Conservation (phyloP, 345 rosid genomes). For the Mercurialis annua region DNA sequence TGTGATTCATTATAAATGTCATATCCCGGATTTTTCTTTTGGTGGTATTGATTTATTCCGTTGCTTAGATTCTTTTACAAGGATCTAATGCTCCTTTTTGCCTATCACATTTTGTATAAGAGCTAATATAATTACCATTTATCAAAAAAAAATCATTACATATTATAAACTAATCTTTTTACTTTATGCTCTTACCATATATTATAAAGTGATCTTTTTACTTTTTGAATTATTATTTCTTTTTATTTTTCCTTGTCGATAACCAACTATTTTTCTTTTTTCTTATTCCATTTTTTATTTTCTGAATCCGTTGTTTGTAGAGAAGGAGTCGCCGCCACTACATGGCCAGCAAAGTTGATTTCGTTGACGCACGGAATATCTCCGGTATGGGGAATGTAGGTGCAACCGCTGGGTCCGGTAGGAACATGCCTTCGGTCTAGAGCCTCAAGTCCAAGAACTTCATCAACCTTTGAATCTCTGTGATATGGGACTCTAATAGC, state of each 20-base stretch:
- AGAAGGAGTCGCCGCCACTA: background rate
- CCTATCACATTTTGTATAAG: no score
- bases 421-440: background rate
- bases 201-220: no score
- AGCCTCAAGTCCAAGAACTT: background rate
- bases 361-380: background rate
- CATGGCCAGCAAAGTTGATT: background rate
- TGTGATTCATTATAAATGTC: no score
- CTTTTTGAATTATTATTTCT: no score
- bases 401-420: background rate
- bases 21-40: no score
- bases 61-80: no score
- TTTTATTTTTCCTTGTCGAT: background rate
- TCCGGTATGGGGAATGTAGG: background rate
- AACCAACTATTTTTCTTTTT: background rate
- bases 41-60: no score
- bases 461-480: background rate
- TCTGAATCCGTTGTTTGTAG: background rate
- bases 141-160: no score
- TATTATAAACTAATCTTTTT: no score
- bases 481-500: background rate
- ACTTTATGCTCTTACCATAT: no score
- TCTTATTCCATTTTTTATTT: background rate
- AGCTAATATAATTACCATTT: no score
- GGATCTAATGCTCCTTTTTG: no score